Evolutionary conservation across 2,329 filamentous ascomycete species (phyloP).

Genomic region (Sporothrix brunneoviolacea): DNA sequence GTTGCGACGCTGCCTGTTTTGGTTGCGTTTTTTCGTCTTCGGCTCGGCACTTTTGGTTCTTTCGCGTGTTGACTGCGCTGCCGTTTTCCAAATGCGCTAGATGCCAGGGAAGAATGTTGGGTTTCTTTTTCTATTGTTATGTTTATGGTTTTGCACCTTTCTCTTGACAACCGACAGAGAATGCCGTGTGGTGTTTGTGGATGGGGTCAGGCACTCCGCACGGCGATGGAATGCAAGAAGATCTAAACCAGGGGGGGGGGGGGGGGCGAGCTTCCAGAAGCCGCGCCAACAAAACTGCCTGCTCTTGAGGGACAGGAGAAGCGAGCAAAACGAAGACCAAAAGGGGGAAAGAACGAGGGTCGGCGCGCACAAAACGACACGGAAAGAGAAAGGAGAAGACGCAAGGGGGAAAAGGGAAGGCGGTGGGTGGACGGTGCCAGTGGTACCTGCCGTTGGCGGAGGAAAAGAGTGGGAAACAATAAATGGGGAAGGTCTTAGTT

Average conservation of each 20-base stretch:
- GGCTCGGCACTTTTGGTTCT: not conserved
- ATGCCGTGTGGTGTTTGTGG: not conserved
- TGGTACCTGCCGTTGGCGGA: slow-evolving; percentile 3
- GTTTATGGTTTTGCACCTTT: not conserved
- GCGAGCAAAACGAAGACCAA: not conserved
- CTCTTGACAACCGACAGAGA: too few relatives aligned
- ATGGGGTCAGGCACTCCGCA: not conserved
- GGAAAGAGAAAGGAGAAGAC: not conserved
- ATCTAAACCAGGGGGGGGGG: not conserved
- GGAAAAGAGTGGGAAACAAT: not conserved
- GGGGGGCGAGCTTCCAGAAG: slow-evolving; percentile 9
- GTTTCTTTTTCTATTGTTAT: not conserved
- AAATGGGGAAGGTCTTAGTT: slow-evolving; percentile 3
- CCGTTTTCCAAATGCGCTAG: not conserved
- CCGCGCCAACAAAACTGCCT: not conserved
- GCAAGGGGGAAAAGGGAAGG: slow-evolving; percentile 1
- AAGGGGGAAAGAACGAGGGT: slow-evolving; percentile 1
- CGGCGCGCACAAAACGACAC: not conserved
- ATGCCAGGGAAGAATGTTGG: not conserved
- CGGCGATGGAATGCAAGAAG: not conserved
- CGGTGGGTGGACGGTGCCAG: slow-evolving; percentile 1
- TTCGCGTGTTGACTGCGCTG: not conserved
- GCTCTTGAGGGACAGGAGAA: not conserved
- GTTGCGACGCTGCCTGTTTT: slow-evolving; percentile 11
- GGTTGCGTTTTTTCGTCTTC: not conserved